These are phyloP conservation scores for Malus fusca DNA, from an alignment of 306 rosid species.

Conservation along the genomic window DNA sequence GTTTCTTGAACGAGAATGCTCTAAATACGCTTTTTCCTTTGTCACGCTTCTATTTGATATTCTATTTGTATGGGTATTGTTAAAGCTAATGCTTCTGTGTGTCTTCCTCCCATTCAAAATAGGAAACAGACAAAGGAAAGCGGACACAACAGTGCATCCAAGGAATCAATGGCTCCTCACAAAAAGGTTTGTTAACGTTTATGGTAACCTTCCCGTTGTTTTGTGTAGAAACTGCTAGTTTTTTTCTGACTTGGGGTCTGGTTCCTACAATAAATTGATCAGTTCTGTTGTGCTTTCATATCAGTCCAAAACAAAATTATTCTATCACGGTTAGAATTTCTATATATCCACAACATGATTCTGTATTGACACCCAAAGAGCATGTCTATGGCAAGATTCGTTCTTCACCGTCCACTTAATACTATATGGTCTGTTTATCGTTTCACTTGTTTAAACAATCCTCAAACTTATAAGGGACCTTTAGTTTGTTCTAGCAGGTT, in stretches of 20 bases:
- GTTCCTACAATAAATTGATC: not conserved
- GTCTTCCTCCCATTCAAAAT: conserved; percentile 11
- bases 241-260: not conserved
- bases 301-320: not conserved
- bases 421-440: not conserved
- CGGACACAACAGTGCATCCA: conserved; percentile 14
- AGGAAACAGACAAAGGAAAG: conserved; percentile 26
- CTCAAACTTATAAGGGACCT: not conserved
- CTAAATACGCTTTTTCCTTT: not conserved
- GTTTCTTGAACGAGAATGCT: not conserved
- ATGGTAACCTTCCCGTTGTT: not conserved
- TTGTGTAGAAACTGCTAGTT: not conserved
- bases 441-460: not conserved
- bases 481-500: not conserved
- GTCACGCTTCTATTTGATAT: not conserved
- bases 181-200: conserved; percentile 42
- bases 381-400: not conserved
- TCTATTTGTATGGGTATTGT: not conserved
- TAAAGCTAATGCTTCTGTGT: not conserved
- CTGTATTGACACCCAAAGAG: not conserved
- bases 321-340: not conserved
- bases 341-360: not conserved
- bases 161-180: conserved; percentile 34
- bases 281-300: not conserved
- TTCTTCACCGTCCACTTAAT: not conserved